Evolutionary conservation across 768 basidiomycete genomes (phyloP), one percentile per base, ranked within the genome.

Genomic region (Fistulinella prunicolor): DNA sequence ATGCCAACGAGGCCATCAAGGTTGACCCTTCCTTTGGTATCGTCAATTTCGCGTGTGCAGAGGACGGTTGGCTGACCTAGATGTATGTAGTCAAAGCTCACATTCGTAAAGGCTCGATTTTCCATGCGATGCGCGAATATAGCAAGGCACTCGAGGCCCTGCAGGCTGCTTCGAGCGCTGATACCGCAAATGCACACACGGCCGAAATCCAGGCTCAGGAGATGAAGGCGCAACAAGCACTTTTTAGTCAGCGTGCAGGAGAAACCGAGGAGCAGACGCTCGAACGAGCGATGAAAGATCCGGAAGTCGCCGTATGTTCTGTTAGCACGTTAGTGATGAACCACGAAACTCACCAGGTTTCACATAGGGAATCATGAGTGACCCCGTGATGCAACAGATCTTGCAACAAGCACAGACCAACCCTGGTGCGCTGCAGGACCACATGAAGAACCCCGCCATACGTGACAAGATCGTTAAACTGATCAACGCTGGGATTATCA

Each of bases 241-340:
- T 94, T 47, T 86, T 82, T 65, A 74, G 74, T 41, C 83, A 96
- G 65, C 82, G 93, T 14, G 79, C 83, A 17, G 82, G 76, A 36
- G 95, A 99, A 72, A 82, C 83, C 8, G 93, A 97, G 63, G 94
- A 98, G 64, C 81, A 99, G 74, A 91, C 94, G 17, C 73, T 96
- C 54, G 80, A 87, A 59, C 80, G 95, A 42, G 96, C 95, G 8
- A 96, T 97, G 94, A 80, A 92, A 45, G 96, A 99, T 74, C 96
- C 96, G 12, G 96, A 96, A 70, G 79, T 97, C 44, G 89, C 87
- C 56, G 88, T 91, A 72, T 58, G 88, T 77, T 12, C 6, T 42
- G 29, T 48, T 20, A 40, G 6, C 23, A 13, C 20, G 23, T 38
- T 32, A 20, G 14, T 20, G 22, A 36, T 45, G 38, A 34, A 20